These are phyloP conservation scores for Tetrapisispora pingtungensis DNA, from an alignment of 805 yeast genomes.

Conservation along the genomic window DNA sequence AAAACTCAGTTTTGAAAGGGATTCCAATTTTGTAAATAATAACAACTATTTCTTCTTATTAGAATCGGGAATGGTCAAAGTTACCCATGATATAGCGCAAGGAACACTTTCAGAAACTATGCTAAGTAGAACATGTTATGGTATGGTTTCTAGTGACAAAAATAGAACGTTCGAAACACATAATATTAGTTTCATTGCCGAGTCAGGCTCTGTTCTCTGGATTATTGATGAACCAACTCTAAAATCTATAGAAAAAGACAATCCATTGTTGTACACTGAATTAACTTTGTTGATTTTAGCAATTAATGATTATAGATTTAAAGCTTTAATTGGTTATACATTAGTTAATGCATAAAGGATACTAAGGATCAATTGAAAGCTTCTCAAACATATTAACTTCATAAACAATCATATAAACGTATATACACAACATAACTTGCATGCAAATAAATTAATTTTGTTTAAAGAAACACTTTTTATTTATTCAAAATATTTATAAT, in stretches of 20 bases:
- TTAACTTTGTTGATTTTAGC: slow-evolving; percentile 50
- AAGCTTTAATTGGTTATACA: slow-evolving; percentile 65
- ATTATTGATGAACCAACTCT: slow-evolving; percentile 41
- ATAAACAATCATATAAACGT: too few relatives aligned
- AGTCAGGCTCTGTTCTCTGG: slow-evolving; percentile 62
- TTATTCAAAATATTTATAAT: background rate
- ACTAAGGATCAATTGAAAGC: too few relatives aligned
- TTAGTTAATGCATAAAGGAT: slow-evolving; percentile 43
- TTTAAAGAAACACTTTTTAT: too few relatives aligned
- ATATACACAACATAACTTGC: too few relatives aligned
- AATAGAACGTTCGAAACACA: slow-evolving; percentile 20
- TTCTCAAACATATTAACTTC: too few relatives aligned
- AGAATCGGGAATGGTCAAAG: slow-evolving; percentile 45
- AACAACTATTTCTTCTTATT: slow-evolving; percentile 42
- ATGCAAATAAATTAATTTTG: too few relatives aligned
- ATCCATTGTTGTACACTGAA: slow-evolving; percentile 52
- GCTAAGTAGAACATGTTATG: slow-evolving; percentile 49
- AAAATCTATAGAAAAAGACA: slow-evolving; percentile 37
- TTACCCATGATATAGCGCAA: slow-evolving; percentile 40
- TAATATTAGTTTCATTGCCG: slow-evolving; percentile 43
- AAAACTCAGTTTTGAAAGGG: slow-evolving; percentile 39
- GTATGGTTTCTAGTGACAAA: slow-evolving; percentile 29
- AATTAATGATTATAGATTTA: slow-evolving; percentile 60
- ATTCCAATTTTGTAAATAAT: slow-evolving; percentile 33
- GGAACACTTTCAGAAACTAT: slow-evolving; percentile 37